phyloP scores from a whole-genome alignment of 495 filamentous ascomycete species.

The Xeromyces bisporus region DNA sequence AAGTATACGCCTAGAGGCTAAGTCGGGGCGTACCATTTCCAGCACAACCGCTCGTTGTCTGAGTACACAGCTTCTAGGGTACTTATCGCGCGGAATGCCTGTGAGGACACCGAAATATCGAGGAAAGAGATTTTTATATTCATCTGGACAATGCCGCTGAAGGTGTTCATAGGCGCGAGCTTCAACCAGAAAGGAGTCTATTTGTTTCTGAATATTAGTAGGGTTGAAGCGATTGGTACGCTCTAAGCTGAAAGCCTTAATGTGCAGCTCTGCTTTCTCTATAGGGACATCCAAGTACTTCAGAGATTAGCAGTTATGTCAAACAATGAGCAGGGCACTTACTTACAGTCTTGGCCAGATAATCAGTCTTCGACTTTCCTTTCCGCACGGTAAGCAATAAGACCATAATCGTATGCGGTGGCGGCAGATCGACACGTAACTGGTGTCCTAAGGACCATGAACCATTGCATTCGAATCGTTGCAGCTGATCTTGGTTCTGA shows the following conservation, averaged over 20 bases:
- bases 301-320: too few relatives aligned
- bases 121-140: conserved; percentile 1
- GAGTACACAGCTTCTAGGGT: conserved; percentile 1
- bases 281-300: too few relatives aligned
- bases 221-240: conserved; percentile 3
- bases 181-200: conserved; percentile 3
- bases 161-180: conserved; percentile 4
- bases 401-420: conserved; percentile 3
- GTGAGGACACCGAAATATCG: conserved; percentile 1
- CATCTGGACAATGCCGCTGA: background rate
- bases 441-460: conserved; percentile 2
- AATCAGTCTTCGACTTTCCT: too few relatives aligned
- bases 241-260: background rate
- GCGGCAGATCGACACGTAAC: conserved; percentile 3
- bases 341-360: too few relatives aligned
- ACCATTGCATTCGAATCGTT: conserved; percentile 1
- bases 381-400: conserved; percentile 1
- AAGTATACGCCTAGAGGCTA: background rate
- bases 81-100: conserved; percentile 2
- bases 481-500: background rate
- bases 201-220: conserved; percentile 1
- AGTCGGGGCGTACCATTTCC: background rate
- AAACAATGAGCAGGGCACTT: too few relatives aligned
- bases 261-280: background rate
- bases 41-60: conserved; percentile 4